Conservation (phyloP, 202 grass and related monocot species). For the Cymbopogon flexuosus region DNA sequence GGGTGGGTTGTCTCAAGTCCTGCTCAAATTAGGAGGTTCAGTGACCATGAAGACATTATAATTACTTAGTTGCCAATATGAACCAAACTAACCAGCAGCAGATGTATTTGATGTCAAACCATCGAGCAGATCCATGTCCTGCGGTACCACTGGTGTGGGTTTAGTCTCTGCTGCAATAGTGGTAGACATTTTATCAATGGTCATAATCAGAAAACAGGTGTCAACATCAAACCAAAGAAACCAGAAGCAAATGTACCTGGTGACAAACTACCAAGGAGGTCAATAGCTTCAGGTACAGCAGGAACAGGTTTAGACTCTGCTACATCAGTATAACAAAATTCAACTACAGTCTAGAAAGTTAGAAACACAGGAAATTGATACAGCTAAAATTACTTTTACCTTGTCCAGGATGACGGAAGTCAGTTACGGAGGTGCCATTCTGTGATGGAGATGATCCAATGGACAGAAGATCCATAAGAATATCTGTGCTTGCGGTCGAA, state of each 20-base stretch:
- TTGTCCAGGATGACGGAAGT: slow-evolving; percentile 19
- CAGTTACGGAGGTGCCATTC: slow-evolving; percentile 41
- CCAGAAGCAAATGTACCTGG: slow-evolving; percentile 53
- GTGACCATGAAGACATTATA: neutral
- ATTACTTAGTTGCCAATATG: slow-evolving; percentile 26
- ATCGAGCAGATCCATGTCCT: slow-evolving; percentile 66
- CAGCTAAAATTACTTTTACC: slow-evolving; percentile 24
- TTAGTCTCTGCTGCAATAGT: slow-evolving; percentile 43
- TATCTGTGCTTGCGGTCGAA: slow-evolving; percentile 54
- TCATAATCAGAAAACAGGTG: slow-evolving; percentile 29
- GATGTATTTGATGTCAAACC: slow-evolving; percentile 62
- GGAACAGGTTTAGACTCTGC: slow-evolving; percentile 50
- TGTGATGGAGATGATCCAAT: slow-evolving; percentile 71
- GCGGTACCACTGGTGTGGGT: slow-evolving; percentile 33
- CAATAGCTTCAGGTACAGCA: slow-evolving; percentile 48
- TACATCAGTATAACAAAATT: slow-evolving; percentile 20
- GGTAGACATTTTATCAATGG: slow-evolving; percentile 18
- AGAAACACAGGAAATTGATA: slow-evolving; percentile 12
- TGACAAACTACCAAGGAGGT: slow-evolving; percentile 76
- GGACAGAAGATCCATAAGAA: slow-evolving; percentile 86
- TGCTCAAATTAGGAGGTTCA: slow-evolving; percentile 44
- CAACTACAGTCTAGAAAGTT: slow-evolving; percentile 3
- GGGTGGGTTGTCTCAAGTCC: slow-evolving; percentile 40
- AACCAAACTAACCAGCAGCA: slow-evolving; percentile 50
- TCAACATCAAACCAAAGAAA: slow-evolving; percentile 40